Base-by-base conservation (phyloP, 805 yeast species). In the Henningerozyma blattae region DNA sequence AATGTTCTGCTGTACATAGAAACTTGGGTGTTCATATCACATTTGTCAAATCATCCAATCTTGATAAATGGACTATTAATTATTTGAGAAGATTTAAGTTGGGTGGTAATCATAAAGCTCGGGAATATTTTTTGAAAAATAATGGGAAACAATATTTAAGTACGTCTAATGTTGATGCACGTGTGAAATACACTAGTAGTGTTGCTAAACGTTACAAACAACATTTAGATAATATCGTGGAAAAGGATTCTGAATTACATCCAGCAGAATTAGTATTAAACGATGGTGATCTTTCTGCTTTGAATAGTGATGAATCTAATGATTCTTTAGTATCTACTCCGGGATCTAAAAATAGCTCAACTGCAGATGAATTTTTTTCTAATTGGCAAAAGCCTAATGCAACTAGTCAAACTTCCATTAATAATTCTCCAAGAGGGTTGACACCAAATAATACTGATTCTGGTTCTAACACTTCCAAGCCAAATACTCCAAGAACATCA, bases 1-100 rank as follows among this genome's bases (percentile, higher is more conserved):
- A 91, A 57, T 91, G 98, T 59, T 82, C 95, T 34, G 87, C 97
- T 3, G 85, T 81, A 34, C 98, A 91, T 64, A 75, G 98, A 59
- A 86, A 86, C 57, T 61, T 91, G 61, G 98, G 98, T 39, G 96
- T 87, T 26, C 98, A 91, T 57, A 78, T 91, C 49, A 75, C 96
- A 26, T 91, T 91, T 64, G 97, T 91, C 38, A 84, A 86, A 56
- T 84, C 95, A 19, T 74, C 91, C 19, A 82, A 78, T 44, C 68
- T 91, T 64, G 98, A 91, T 60, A 82, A 85, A 56, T 91, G 98
- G 98, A 77, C 87, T 28, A 71, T 86, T 48, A 76, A 73, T 50
- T 95, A 91, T 58, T 67, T 91, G 53, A 75, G 98, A 49, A 74
- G 84, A 55, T 85, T 91, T 73, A 85, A 87, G 55, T 75, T 82